Percentiles rank a stretch among this genome's conserved stretches.
phyloP scores from a whole-genome alignment of 2,329 filamentous ascomycete species.

The Colletotrichum horii region DNA sequence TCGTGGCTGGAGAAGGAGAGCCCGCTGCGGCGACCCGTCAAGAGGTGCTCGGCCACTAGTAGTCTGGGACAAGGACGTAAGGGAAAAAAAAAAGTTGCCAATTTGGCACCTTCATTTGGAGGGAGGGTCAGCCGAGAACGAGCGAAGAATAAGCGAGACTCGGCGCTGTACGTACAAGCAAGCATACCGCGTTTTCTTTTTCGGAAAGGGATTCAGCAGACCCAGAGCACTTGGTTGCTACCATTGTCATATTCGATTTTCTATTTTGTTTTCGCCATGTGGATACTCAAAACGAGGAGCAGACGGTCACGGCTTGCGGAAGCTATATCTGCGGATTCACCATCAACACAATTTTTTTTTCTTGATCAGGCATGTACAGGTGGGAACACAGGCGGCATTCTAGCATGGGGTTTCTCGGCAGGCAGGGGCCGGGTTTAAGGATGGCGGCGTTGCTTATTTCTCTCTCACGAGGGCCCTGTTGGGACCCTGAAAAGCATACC shows the following conservation, averaged over 20 bases:
- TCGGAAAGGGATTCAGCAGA: conserved; percentile 15
- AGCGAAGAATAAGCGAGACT: conserved; percentile 4
- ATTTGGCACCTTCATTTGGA: neutral
- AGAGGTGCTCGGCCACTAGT: conserved; percentile 25
- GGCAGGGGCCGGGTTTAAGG: neutral
- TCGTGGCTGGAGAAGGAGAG: neutral
- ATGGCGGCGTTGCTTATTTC: neutral
- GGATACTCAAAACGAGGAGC: conserved; percentile 1
- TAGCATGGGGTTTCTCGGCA: neutral
- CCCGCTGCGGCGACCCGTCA: neutral
- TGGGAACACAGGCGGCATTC: neutral
- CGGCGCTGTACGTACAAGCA: conserved; percentile 19
- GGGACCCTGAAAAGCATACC: neutral
- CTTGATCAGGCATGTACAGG: neutral
- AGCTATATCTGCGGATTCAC: neutral
- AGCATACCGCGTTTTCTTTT: conserved; percentile 14
- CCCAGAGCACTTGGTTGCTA: neutral
- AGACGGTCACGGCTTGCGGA: neutral
- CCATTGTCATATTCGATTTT: neutral
- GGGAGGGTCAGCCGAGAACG: neutral
- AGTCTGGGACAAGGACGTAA: neutral
- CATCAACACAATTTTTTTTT: neutral
- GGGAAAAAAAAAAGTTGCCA: neutral
- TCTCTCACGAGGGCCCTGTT: neutral
- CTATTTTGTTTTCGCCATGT: neutral